Percentiles rank a stretch among this genome's conserved stretches.
Evolutionary conservation across 2,329 filamentous ascomycete species (phyloP).

Genomic region (Purpureocillium takamizusanense): DNA sequence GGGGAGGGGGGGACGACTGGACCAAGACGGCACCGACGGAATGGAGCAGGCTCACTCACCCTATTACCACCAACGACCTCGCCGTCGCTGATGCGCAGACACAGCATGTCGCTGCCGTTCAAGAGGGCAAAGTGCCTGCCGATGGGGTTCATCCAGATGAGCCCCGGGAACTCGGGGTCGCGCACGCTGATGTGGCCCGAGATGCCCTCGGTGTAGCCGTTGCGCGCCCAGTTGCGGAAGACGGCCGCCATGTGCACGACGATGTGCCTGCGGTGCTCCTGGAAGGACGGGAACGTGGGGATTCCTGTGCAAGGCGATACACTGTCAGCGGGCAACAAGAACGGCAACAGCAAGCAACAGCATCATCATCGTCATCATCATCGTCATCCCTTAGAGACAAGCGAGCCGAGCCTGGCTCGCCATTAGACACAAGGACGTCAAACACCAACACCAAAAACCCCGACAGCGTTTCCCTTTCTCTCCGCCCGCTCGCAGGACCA

Average conservation of each 20-base stretch:
- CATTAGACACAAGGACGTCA: too few species aligned
- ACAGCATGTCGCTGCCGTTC: conserved; percentile 59
- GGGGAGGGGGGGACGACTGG: neutral
- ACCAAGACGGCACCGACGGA: too few species aligned
- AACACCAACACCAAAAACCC: too few species aligned
- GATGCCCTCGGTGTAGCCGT: conserved; percentile 19
- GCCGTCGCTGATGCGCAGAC: conserved; percentile 48
- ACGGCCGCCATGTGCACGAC: conserved; percentile 56
- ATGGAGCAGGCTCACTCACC: too few species aligned
- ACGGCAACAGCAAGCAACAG: too few species aligned
- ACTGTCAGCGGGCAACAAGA: too few species aligned
- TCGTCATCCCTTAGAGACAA: too few species aligned
- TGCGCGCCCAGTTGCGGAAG: conserved; percentile 30
- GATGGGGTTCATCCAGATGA: conserved; percentile 65
- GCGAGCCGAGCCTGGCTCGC: too few species aligned
- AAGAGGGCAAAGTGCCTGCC: conserved; percentile 59
- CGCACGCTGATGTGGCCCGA: conserved; percentile 55
- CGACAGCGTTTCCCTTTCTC: too few species aligned
- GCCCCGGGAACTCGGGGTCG: conserved; percentile 51
- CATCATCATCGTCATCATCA: too few species aligned
- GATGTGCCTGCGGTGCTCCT: conserved; percentile 49
- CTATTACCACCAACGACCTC: conserved; percentile 54
- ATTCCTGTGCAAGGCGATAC: conserved; percentile 23
- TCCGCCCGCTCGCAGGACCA: too few species aligned
- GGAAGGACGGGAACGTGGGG: conserved; percentile 29